These are phyloP conservation scores for Austroboletus eburneus DNA, from an alignment of 768 basidiomycete species.

Conservation along the genomic window DNA sequence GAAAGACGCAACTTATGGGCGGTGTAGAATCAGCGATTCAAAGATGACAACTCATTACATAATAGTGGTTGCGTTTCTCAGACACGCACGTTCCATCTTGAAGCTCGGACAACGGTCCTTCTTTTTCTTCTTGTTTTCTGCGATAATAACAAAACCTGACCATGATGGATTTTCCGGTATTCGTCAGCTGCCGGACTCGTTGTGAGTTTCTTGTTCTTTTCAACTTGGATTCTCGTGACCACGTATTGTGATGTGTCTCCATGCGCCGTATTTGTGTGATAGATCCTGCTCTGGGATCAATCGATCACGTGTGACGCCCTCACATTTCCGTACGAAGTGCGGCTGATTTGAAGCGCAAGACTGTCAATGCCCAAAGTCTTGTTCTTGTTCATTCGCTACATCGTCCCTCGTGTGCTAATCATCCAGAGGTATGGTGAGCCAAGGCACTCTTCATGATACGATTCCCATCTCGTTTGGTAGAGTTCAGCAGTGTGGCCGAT, in stretches of 20 bases:
- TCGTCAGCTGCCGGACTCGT: conserved; percentile 21
- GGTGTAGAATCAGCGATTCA: too few species aligned
- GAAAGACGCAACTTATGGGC: too few species aligned
- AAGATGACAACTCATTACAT: too few species aligned
- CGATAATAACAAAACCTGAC: not conserved
- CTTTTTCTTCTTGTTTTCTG: not conserved
- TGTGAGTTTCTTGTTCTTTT: conserved; percentile 10
- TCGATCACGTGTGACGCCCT: too few species aligned
- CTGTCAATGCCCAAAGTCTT: conserved; percentile 28
- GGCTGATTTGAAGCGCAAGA: conserved; percentile 29
- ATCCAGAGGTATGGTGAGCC: conserved; percentile 26
- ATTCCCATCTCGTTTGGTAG: conserved; percentile 8
- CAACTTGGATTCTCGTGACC: not conserved
- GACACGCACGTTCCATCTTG: not conserved
- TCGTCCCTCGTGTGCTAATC: conserved; percentile 29
- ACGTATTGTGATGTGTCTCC: not conserved
- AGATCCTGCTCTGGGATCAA: conserved; percentile 35
- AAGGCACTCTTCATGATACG: not conserved
- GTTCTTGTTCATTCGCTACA: conserved; percentile 34
- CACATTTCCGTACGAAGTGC: conserved; percentile 32
- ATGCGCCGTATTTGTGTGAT: not conserved
- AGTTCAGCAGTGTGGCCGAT: conserved; percentile 15
- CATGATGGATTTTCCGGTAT: not conserved
- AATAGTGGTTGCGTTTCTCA: too few species aligned
- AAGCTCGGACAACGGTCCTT: not conserved